phyloP scores from a whole-genome alignment of 176 grass and related monocot genomes.

The Microstegium vimineum region DNA sequence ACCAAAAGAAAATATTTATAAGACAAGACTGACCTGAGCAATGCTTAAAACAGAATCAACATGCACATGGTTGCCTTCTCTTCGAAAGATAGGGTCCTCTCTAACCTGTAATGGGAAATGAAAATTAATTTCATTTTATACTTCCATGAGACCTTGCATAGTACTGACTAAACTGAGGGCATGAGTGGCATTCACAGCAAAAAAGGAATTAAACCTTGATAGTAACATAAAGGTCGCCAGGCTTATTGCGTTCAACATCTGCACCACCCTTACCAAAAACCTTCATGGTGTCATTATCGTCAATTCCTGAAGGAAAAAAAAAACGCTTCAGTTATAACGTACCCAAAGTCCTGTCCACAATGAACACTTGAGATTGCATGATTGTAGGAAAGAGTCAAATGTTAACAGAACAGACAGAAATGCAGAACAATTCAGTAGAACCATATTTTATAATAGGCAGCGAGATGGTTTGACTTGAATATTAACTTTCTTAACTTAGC shows the following conservation, averaged over 20 bases:
- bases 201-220: conserved; percentile 60
- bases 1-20: not conserved
- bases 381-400: not conserved
- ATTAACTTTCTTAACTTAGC: not conserved
- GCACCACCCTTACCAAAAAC: conserved; percentile 77
- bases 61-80: conserved; percentile 90
- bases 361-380: not conserved
- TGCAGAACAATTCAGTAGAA: not conserved
- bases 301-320: conserved; percentile 43
- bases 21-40: conserved; percentile 55
- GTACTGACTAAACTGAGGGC: not conserved
- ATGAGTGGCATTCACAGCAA: not conserved
- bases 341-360: conserved; percentile 1
- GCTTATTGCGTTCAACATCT: conserved; percentile 64
- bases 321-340: not conserved
- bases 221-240: conserved; percentile 87
- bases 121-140: conserved; percentile 9
- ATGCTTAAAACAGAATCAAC: conserved; percentile 85
- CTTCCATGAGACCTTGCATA: not conserved
- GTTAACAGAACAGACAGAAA: conserved; percentile 24
- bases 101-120: conserved; percentile 53
- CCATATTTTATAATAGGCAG: not conserved
- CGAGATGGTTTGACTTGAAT: not conserved
- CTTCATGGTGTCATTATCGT: conserved; percentile 69
- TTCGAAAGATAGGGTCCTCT: conserved; percentile 82